These are phyloP conservation scores for Apiotrichum domesticum DNA, from an alignment of 1,284 basidiomycete genomes.

Conservation along the genomic window DNA sequence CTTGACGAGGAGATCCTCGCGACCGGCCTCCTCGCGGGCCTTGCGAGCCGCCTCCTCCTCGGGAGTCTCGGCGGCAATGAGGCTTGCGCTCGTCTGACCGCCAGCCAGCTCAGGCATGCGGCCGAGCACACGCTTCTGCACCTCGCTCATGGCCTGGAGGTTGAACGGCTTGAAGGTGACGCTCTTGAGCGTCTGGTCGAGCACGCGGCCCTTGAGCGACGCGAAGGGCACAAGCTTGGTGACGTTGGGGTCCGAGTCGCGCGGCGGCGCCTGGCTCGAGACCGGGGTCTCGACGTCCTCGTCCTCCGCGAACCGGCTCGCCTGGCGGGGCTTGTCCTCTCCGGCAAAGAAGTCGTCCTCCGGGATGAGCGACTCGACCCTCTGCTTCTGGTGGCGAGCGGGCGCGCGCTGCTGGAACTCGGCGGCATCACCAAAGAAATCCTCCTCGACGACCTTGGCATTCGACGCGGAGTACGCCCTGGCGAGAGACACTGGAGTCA, in stretches of 20 bases:
- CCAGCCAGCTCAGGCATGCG: conserved; percentile 52
- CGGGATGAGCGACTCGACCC: not conserved
- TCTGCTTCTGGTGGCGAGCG: not conserved
- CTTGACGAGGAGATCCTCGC: conserved; percentile 42
- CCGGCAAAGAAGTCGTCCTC: conserved; percentile 15
- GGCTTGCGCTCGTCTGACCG: conserved; percentile 15
- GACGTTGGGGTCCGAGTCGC: not conserved
- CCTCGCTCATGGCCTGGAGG: conserved; percentile 70
- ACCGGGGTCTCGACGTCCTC: not conserved
- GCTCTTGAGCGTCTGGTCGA: conserved; percentile 56
- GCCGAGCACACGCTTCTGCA: conserved; percentile 71
- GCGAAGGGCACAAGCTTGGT: conserved; percentile 44
- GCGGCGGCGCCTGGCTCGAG: not conserved
- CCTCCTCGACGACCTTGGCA: conserved; percentile 15
- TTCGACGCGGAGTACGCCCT: conserved; percentile 15
- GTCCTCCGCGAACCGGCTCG: conserved; percentile 1
- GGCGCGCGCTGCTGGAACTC: not conserved
- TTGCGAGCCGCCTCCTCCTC: conserved; percentile 13
- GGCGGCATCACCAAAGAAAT: conserved; percentile 4
- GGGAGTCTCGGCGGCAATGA: conserved; percentile 8
- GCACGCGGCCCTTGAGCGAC: conserved; percentile 49
- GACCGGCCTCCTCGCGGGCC: conserved; percentile 17
- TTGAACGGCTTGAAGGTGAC: conserved; percentile 65
- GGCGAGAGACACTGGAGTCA: not conserved
- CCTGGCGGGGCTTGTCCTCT: no score